phyloP scores from a whole-genome alignment of 2,329 filamentous ascomycete genomes.

The Fusarium tricinctum region DNA sequence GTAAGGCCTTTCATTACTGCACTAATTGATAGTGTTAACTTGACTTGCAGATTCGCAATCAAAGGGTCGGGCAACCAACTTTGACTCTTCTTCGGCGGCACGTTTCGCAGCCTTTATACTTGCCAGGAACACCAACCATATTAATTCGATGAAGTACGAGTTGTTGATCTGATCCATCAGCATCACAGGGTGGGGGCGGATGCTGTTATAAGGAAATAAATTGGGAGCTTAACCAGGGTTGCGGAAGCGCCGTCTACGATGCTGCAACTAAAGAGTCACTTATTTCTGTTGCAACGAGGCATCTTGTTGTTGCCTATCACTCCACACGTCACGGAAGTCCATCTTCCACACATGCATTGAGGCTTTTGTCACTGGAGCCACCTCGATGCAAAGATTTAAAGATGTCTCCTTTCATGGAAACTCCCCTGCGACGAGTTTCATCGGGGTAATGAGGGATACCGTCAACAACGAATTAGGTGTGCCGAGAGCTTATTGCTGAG shows the following conservation, averaged over 20 bases:
- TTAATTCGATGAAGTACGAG: conserved; percentile 36
- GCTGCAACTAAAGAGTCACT: conserved; percentile 43
- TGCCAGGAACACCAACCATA: conserved; percentile 74
- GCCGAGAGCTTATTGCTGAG: conserved; percentile 23
- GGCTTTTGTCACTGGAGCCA: conserved; percentile 10
- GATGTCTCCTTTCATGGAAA: conserved; percentile 36
- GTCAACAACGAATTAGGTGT: conserved; percentile 42
- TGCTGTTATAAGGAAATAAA: conserved; percentile 11
- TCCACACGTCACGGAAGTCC: conserved; percentile 42
- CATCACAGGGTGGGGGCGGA: conserved; percentile 4
- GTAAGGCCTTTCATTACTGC: conserved; percentile 71
- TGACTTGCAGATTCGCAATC: neutral
- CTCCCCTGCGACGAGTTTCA: conserved; percentile 37
- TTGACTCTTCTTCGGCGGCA: conserved; percentile 71
- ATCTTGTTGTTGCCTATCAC: conserved; percentile 39
- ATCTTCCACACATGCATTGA: conserved; percentile 29
- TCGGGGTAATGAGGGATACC: conserved; percentile 43
- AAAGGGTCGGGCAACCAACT: conserved; percentile 55
- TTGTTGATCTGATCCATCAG: conserved; percentile 1
- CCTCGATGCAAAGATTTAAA: conserved; percentile 26
- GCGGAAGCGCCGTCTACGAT: conserved; percentile 30
- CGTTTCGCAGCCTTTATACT: conserved; percentile 75
- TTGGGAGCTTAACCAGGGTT: conserved; percentile 15
- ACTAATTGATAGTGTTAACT: conserved; percentile 57
- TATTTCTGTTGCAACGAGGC: conserved; percentile 31